Conservation (phyloP, 2,329 filamentous ascomycete genomes). For the Hymenoscyphus linearis region DNA sequence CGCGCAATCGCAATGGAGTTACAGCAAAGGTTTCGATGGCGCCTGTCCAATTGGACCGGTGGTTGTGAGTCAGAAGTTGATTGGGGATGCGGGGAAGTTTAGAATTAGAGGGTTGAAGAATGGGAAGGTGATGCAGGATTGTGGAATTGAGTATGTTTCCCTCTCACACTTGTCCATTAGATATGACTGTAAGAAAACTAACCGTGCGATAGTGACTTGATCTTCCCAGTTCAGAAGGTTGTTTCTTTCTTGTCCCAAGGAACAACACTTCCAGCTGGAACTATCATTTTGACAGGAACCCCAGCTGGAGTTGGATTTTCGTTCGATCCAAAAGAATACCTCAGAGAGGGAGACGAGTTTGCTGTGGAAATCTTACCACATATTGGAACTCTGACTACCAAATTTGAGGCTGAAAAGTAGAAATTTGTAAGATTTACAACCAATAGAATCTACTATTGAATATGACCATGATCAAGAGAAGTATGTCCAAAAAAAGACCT, state of each 20-base stretch:
- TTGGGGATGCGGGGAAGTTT: slow-evolving; percentile 39
- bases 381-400: slow-evolving; percentile 44
- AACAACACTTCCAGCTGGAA: slow-evolving; percentile 40
- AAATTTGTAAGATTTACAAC: neutral
- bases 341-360: slow-evolving; percentile 43
- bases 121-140: slow-evolving; percentile 41
- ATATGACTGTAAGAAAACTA: neutral
- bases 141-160: slow-evolving; percentile 35
- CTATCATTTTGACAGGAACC: slow-evolving; percentile 43
- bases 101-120: slow-evolving; percentile 43
- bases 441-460: neutral
- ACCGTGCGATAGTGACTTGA: slow-evolving; percentile 35
- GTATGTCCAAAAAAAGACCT: too few species aligned
- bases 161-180: slow-evolving; percentile 29
- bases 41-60: slow-evolving; percentile 45
- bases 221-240: slow-evolving; percentile 43
- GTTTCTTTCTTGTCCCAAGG: slow-evolving; percentile 38
- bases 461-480: too few species aligned
- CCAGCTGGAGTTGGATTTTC: slow-evolving; percentile 35
- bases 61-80: slow-evolving; percentile 40
- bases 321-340: slow-evolving; percentile 35
- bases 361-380: slow-evolving; percentile 43
- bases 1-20: slow-evolving; percentile 45
- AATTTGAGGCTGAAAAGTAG: slow-evolving; percentile 35
- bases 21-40: slow-evolving; percentile 46